Evolutionary conservation across 371 early-diverging fungal species (phyloP).

Genomic region (Actinomucor elegans): DNA sequence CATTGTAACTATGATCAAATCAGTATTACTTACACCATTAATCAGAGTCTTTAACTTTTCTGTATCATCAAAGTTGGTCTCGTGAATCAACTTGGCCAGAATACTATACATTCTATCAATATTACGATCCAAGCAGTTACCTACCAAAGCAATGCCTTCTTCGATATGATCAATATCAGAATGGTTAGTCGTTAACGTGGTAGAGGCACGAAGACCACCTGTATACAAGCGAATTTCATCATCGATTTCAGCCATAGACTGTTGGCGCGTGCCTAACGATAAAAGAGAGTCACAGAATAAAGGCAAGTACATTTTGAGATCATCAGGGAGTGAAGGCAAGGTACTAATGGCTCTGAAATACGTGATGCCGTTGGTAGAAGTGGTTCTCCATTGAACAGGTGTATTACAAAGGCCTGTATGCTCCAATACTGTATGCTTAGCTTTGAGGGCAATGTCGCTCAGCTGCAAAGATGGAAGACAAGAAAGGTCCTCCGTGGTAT

Average conservation of each 20-base stretch:
- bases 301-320: slow-evolving; percentile 75
- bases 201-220: slow-evolving; percentile 79
- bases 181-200: slow-evolving; percentile 68
- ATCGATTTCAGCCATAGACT: slow-evolving; percentile 83
- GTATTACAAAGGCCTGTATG: slow-evolving; percentile 58
- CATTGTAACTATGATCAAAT: background rate
- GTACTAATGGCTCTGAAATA: slow-evolving; percentile 77
- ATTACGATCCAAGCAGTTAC: slow-evolving; percentile 77
- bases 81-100: slow-evolving; percentile 64
- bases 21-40: slow-evolving; percentile 65
- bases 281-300: slow-evolving; percentile 81
- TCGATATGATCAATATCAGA: slow-evolving; percentile 57
- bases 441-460: slow-evolving; percentile 67
- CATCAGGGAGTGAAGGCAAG: slow-evolving; percentile 60
- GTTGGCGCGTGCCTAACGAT: slow-evolving; percentile 78
- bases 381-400: slow-evolving; percentile 77
- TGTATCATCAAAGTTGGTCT: slow-evolving; percentile 76
- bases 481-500: slow-evolving; percentile 71
- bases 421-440: slow-evolving; percentile 66
- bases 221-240: slow-evolving; percentile 85
- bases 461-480: slow-evolving; percentile 83
- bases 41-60: slow-evolving; percentile 76
- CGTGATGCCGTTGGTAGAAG: slow-evolving; percentile 92
- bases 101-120: slow-evolving; percentile 75
- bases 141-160: slow-evolving; percentile 58